Evolutionary conservation across 2,329 filamentous ascomycete species (phyloP), one percentile per base, ranked within the genome.

Genomic region (Talaromyces sp.): DNA sequence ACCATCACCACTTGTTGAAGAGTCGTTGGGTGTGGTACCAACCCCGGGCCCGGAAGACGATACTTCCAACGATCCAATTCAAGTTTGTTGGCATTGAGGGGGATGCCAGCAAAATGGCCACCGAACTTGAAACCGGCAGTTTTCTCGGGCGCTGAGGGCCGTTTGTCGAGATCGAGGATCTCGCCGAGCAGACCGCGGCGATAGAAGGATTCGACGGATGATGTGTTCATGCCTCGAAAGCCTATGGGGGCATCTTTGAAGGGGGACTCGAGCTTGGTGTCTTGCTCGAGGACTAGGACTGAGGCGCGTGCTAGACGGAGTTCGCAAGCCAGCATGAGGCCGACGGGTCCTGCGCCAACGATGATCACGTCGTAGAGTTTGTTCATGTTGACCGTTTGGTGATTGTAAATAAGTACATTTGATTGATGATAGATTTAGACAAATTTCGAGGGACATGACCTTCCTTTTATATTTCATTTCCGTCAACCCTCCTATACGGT

Each of bases 161-260:
- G 54, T 22, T 64, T 62, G 27, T 22, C 65, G 31, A 53, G 27
- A 61, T 70, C 68, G 22, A 69, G 60, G 36, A 78, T 59, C 34
- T 74, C 69, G 66, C 69, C 67, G n/a, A 79, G 70, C 6, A 81
- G 68, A 2, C 77, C 79, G 7, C 79, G 77, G 1, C 79, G 77
- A 61, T 80, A 73, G 27, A 81, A 71, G 4, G 71, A 68, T 64
- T 80, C 79, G 19, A 76, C 54, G 1, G 77, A 76, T 2, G 69
- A 66, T 1, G 73, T 75, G 65, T 77, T 78, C 17, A 80, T 64
- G 34, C 76, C 77, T 19, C 69, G 69, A 17, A 53, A 25, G 27
- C 69, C 69, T 1, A 70, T 45, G 27, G 63, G 68, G 0, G 63
- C 56, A 27, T 31, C 63, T 61, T 80, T 79, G 70, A 71, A 77